phyloP scores from a whole-genome alignment of 2,329 filamentous ascomycete genomes.

The Coniella lustricola region DNA sequence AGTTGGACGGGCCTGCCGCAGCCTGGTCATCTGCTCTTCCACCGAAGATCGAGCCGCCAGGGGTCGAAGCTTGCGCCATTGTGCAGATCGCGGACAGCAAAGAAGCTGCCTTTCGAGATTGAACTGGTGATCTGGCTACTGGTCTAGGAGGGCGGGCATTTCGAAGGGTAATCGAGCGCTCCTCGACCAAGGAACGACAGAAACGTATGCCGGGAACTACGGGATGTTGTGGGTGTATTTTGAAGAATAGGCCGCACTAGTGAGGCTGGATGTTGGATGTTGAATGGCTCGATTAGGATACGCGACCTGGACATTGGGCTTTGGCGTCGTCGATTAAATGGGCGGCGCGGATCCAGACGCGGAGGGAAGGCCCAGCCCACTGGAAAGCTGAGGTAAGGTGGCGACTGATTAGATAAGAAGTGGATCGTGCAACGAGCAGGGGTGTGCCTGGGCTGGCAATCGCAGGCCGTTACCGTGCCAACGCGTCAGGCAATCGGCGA shows the following conservation, averaged over 20 bases:
- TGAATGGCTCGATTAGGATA: too few species aligned
- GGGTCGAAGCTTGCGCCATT: slow-evolving; percentile 41
- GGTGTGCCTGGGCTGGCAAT: not conserved
- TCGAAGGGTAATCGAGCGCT: not conserved
- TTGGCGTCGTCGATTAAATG: not conserved
- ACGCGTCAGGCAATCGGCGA: not conserved
- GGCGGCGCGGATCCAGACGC: not conserved
- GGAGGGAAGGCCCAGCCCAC: not conserved
- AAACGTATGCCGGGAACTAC: too few species aligned
- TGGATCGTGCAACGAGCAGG: not conserved
- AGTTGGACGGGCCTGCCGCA: slow-evolving; percentile 25
- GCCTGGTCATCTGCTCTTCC: slow-evolving; percentile 14
- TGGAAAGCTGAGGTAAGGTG: slow-evolving; percentile 13
- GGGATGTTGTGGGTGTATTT: too few species aligned
- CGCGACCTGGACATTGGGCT: not conserved
- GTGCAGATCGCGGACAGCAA: slow-evolving; percentile 14
- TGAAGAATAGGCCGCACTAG: too few species aligned
- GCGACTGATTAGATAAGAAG: not conserved
- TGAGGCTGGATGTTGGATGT: too few species aligned
- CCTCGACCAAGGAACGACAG: too few species aligned
- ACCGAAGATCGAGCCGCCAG: slow-evolving; percentile 40
- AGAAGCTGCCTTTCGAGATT: not conserved
- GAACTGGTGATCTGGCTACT: too few species aligned
- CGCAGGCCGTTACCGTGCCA: not conserved
- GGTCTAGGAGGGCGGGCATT: slow-evolving; percentile 4